Conservation (phyloP, 495 filamentous ascomycete genomes). For the Geopyxis carbonaria region DNA sequence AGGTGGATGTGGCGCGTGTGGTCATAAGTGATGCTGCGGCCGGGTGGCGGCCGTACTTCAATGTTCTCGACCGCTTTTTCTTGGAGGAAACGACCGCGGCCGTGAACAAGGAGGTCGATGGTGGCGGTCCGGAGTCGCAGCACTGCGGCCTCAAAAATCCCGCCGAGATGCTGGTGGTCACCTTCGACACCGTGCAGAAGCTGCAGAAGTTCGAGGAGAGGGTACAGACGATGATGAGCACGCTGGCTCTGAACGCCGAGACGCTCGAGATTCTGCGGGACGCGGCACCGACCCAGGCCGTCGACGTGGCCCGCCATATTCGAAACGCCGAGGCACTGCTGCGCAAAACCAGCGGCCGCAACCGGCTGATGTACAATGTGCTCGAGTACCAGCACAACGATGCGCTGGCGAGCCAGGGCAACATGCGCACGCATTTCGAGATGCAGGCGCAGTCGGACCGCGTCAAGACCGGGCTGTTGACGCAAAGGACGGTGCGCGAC, state of each 20-base stretch:
- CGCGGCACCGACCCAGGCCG: neutral
- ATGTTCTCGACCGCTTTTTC: neutral
- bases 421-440: too few relatives aligned
- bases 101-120: neutral
- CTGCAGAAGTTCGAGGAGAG: conserved; percentile 16
- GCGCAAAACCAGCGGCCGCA: conserved; percentile 11
- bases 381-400: too few relatives aligned
- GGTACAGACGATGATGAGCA: conserved; percentile 7
- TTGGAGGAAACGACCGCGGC: neutral
- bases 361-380: conserved; percentile 16
- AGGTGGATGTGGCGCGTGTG: too few relatives aligned
- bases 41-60: too few relatives aligned
- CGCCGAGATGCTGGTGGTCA: conserved; percentile 5
- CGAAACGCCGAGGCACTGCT: conserved; percentile 13
- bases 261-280: conserved; percentile 6
- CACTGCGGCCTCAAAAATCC: neutral
- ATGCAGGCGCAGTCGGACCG: neutral
- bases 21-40: too few relatives aligned
- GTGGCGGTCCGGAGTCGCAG: neutral
- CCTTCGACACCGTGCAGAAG: conserved; percentile 13
- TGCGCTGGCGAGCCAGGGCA: too few relatives aligned
- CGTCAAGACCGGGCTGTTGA: neutral
- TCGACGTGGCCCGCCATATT: conserved; percentile 10
- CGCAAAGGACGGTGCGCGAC: conserved; percentile 10
- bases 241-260: conserved; percentile 11